Evolutionary conservation across 2,329 filamentous ascomycete species (phyloP).

Genomic region (Aureobasidium zeae): DNA sequence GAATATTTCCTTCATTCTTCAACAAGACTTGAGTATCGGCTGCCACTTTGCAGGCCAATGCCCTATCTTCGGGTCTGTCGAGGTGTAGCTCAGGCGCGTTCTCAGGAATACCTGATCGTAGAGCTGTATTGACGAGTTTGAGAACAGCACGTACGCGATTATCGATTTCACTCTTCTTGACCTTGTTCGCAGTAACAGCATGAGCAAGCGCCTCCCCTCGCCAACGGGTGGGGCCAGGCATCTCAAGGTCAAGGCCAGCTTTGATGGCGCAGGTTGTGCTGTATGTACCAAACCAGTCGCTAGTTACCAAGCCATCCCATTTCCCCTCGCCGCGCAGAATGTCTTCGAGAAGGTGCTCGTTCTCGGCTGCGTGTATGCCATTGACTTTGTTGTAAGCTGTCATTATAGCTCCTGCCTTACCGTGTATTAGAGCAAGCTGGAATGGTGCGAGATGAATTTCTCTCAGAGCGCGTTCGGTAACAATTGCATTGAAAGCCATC

Average conservation of each 20-base stretch:
- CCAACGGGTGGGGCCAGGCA: conserved; percentile 64
- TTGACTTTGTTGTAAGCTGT: conserved; percentile 66
- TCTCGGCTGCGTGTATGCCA: conserved; percentile 55
- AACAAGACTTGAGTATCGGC: conserved; percentile 42
- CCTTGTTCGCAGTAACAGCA: conserved; percentile 5
- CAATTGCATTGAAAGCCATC: conserved; percentile 53
- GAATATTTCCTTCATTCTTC: conserved; percentile 3
- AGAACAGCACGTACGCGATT: conserved; percentile 9
- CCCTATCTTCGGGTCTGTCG: conserved; percentile 46
- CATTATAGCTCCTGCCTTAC: conserved; percentile 64
- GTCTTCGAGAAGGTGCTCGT: conserved; percentile 56
- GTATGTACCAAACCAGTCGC: conserved; percentile 71
- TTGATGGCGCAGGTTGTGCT: conserved; percentile 55
- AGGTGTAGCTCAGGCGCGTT: conserved; percentile 8
- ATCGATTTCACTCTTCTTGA: conserved; percentile 3
- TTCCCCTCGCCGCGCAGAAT: conserved; percentile 64
- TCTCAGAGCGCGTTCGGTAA: conserved; percentile 55
- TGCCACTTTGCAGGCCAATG: conserved; percentile 53
- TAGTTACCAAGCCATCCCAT: conserved; percentile 48
- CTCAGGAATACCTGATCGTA: neutral
- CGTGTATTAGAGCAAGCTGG: conserved; percentile 62
- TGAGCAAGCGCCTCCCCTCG: neutral
- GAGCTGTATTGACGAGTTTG: neutral
- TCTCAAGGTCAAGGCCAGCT: conserved; percentile 73
- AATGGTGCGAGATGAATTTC: conserved; percentile 66